Evolutionary conservation across 2,329 filamentous ascomycete species (phyloP), one percentile per base, ranked within the genome.

Genomic region (Claviceps citrina): DNA sequence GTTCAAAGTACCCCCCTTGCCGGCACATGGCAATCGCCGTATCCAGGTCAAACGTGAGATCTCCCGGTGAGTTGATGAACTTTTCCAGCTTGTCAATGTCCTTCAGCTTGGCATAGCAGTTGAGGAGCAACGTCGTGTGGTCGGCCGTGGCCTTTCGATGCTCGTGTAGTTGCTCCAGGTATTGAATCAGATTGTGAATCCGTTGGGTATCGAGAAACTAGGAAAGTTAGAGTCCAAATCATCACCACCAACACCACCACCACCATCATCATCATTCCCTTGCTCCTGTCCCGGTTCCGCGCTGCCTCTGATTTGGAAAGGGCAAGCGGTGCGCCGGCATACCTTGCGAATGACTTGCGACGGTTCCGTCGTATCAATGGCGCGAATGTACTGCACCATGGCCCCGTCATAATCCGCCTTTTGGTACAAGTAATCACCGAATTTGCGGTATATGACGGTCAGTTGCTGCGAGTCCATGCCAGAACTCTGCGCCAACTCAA

Each of bases 371-470:
- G 84, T 91, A 54, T 95, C 87, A 44, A 98, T 95, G 0, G 93
- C 89, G 50, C 85, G 82, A 46, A 98, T 77, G 55, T 98, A 98
- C 58, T 96, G 91, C 51, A 93, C 81, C 93, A 98, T 98, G n/a
- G 93, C 87, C 6, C 84, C 91, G 54, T 98, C 91, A 54, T 89
- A 98, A 54, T 95, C 87, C 4, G 83, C 85, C 53, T 93, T 94
- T 48, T 93, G 84, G 53, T 98, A 96, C 3, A 96, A 62, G 52
- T 89, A 84, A 56, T 98, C 91, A 10, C 89, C 91, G 58, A 94
- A 96, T 55, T 81, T 87, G 43, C 89, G 78, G 54, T 89, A 93
- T 43, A 98, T 98, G 43, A 83, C 68, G 51, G 93, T 95, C 51
- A 93, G 84, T 57, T 95, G 84, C 35, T 79, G 67, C 3, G 66